These are phyloP conservation scores for Zygoascus tannicola DNA, from an alignment of 805 yeast genomes.

Conservation along the genomic window DNA sequence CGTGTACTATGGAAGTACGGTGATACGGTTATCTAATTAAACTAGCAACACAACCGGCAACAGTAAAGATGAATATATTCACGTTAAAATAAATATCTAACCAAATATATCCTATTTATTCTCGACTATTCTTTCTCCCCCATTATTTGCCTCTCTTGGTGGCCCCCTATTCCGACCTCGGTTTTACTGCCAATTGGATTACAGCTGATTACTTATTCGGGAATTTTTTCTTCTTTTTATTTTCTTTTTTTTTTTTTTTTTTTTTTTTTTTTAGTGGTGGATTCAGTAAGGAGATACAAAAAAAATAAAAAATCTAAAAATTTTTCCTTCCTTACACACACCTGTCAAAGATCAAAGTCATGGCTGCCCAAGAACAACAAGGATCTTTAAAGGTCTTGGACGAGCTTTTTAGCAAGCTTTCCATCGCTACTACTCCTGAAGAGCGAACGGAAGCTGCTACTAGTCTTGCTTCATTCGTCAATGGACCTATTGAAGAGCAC, in stretches of 20 bases:
- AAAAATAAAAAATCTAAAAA: too few relatives aligned
- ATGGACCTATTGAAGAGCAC: slow-evolving; percentile 96
- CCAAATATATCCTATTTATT: too few relatives aligned
- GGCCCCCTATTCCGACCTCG: too few relatives aligned
- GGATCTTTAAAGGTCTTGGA: slow-evolving; percentile 58
- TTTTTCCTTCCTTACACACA: slow-evolving; percentile 2
- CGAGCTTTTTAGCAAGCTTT: slow-evolving; percentile 86
- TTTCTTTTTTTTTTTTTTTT: slow-evolving; percentile 3
- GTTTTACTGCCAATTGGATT: background rate
- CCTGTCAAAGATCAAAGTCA: slow-evolving; percentile 3
- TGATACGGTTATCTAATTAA: too few relatives aligned
- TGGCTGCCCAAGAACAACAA: slow-evolving; percentile 17
- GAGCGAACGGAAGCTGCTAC: slow-evolving; percentile 78
- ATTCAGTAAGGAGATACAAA: background rate
- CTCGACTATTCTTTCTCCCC: too few relatives aligned
- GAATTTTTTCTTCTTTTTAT: slow-evolving; percentile 1
- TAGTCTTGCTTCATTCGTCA: slow-evolving; percentile 85
- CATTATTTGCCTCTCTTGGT: too few relatives aligned
- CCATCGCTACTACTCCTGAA: slow-evolving; percentile 73
- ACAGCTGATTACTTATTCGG: background rate
- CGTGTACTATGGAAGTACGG: too few relatives aligned
- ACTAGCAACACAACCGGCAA: too few relatives aligned
- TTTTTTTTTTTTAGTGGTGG: background rate
- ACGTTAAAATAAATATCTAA: too few relatives aligned
- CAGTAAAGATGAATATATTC: too few relatives aligned